phyloP scores from a whole-genome alignment of 2,329 filamentous ascomycete genomes.

The Aureobasidium melanogenum region DNA sequence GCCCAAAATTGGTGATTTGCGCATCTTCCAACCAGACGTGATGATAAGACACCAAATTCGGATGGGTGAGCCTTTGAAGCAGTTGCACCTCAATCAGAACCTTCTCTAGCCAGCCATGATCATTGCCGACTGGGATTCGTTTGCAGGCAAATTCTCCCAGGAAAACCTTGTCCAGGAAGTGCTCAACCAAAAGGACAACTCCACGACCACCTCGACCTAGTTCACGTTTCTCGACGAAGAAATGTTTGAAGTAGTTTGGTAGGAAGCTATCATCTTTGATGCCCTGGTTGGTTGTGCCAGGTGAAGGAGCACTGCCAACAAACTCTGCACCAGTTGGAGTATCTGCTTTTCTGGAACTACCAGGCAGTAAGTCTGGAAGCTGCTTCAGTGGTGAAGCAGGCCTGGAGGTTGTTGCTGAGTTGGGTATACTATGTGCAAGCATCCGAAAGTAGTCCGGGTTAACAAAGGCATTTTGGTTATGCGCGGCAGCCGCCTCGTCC shows the following conservation, averaged over 20 bases:
- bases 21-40: conserved; percentile 96
- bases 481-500: conserved; percentile 24
- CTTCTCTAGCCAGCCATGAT: conserved; percentile 92
- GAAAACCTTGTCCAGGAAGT: conserved; percentile 80
- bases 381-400: conserved; percentile 44
- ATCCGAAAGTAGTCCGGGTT: conserved; percentile 93
- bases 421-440: conserved; percentile 56
- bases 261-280: conserved; percentile 85
- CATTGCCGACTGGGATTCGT: conserved; percentile 84
- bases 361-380: conserved; percentile 20
- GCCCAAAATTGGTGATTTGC: conserved; percentile 72
- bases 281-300: conserved; percentile 42
- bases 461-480: conserved; percentile 55
- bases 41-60: conserved; percentile 91
- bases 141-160: conserved; percentile 95
- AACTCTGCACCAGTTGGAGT: conserved; percentile 44
- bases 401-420: conserved; percentile 38
- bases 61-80: conserved; percentile 82
- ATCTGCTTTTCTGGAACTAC: conserved; percentile 23
- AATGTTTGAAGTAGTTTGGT: conserved; percentile 83
- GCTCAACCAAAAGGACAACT: conserved; percentile 86
- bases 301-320: conserved; percentile 35
- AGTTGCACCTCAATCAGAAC: conserved; percentile 88
- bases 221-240: conserved; percentile 82
- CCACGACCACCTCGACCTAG: conserved; percentile 88